Evolutionary conservation across 306 rosid genomes (phyloP), one percentile per base, ranked within the genome.

Genomic region (Geum urbanum): DNA sequence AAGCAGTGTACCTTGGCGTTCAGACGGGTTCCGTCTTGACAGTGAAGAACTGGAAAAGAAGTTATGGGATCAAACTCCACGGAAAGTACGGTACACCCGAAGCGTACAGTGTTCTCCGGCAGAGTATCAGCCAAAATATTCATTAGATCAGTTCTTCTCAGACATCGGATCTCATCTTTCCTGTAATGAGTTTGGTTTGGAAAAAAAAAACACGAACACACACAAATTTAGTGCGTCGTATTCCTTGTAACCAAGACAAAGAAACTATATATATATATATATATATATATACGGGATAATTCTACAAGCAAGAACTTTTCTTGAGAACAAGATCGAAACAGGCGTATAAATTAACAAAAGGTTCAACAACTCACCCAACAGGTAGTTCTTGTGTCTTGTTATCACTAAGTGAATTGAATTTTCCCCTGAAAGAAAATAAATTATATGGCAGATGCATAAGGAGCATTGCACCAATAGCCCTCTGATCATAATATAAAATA

Each of bases 41-140:
- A 69, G 37, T 72, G 61, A 61, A 72, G 60, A 37, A 72, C 19
- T 7, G 76, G 76, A 20, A 1, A 39, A 72, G 62, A 39, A 72
- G 62, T 61, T 4, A 50, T 0, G 9, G 68, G 61, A 61, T 72
- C 51, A 20, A 61, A 27, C 27, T 49, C 10, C 9, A 61, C 5
- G 13, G 76, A 72, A n/a, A 16, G 35, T 4, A 72, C 76, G 20
- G 12, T 14, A 18, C 60, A 61, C 48, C 57, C 67, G 6, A 47
- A 35, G 48, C 69, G 69, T 7, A 72, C 0, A 16, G 62, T 72
- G 20, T 72, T 39, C 0, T 13, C 16, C 19, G 76, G 76, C 43
- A 72, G 24, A 61, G 39, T 45, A 37, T 72, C 59, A 48, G 76
- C 76, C 69, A 72, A 60, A 8, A 41, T 47, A 48, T 20, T 13